Base-by-base conservation (phyloP, 2,329 filamentous ascomycete genomes). In the Tolypocladium cylindrosporum region DNA sequence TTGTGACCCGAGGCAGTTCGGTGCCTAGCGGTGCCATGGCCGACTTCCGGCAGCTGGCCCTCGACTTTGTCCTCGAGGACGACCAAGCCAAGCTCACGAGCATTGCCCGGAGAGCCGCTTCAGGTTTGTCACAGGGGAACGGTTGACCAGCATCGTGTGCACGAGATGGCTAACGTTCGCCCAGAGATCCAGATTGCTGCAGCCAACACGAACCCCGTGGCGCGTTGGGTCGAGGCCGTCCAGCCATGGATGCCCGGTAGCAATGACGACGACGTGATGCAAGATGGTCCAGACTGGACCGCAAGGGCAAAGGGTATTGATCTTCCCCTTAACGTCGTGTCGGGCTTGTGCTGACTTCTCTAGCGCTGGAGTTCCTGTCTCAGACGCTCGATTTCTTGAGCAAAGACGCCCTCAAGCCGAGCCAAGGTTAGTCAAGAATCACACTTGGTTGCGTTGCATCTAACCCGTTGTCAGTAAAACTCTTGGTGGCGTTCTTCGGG, bases 361-460 rank as follows among this genome's bases (percentile, higher is more conserved):
- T 39, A 81, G 82, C 82, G 8, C 66, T 85, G 54, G 76, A 79
- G n/a, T 85, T 84, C 60, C 71, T 85, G 36, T 79, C 82, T 1
- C 70, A 71, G 27, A 84, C 82, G 0, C 68, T 85, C 16, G 72
- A 77, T 54, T 72, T 74, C n/a, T 64, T 85, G 16, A 74, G 74
- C 10, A 68, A 70, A 13, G 74, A 75, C 52, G 67, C 75, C 16
- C 66, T 85, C 39, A 80, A 77, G 56, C 66, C 73, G 5, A 79
- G 80, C 54, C 81, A 84, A 69, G 71, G 78, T 80, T 68, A 59
- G 63, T 40, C 10, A 4, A 14, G 24, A 5, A 14, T 9, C 14
- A 19, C 11, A 3, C 7, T 3, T 45, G n/a, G 8, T 21, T 11
- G 21, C 4, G 5, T 13, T 4, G 9, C 21, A 16, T 55, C 58